Evolutionary conservation across 2,329 filamentous ascomycete species (phyloP).

Genomic region (Raffaelea ambrosiae): DNA sequence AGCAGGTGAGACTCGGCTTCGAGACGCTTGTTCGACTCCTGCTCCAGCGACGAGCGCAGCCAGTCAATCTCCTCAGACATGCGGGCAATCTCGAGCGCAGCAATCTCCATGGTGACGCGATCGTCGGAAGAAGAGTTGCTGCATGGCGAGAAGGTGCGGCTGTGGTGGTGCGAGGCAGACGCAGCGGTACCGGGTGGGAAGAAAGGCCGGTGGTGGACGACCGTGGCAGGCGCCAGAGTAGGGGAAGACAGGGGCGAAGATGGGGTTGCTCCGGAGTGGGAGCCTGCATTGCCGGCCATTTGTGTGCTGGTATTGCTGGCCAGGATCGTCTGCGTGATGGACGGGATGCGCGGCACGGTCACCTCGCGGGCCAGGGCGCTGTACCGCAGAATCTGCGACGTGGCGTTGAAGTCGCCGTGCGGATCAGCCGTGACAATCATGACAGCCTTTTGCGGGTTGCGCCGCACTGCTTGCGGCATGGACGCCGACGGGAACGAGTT

Average conservation of each 20-base stretch:
- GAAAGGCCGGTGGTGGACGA: conserved; percentile 28
- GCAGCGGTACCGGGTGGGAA: conserved; percentile 26
- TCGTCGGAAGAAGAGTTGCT: conserved; percentile 35
- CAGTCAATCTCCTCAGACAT: conserved; percentile 70
- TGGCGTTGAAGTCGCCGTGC: conserved; percentile 89
- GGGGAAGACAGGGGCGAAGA: conserved; percentile 17
- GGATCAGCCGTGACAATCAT: conserved; percentile 98
- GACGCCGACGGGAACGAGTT: conserved; percentile 68
- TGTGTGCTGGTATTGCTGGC: conserved; percentile 14
- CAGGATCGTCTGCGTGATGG: conserved; percentile 64
- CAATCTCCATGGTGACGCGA: conserved; percentile 70
- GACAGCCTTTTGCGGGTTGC: conserved; percentile 74
- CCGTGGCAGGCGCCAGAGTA: conserved; percentile 15
- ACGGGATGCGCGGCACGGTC: conserved; percentile 81
- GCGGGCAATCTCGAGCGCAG: conserved; percentile 72
- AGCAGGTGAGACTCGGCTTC: conserved; percentile 67
- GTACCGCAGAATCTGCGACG: conserved; percentile 90
- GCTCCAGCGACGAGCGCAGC: conserved; percentile 58
- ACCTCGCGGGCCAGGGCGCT: conserved; percentile 88
- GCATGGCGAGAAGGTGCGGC: conserved; percentile 30
- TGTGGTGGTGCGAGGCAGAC: conserved; percentile 14
- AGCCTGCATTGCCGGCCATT: conserved; percentile 1
- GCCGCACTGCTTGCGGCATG: conserved; percentile 30
- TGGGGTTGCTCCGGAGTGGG: conserved; percentile 15
- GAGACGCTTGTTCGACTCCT: conserved; percentile 61